Evolutionary conservation across 495 filamentous ascomycete species (phyloP).

Genomic region (Penicillium malachiteum): DNA sequence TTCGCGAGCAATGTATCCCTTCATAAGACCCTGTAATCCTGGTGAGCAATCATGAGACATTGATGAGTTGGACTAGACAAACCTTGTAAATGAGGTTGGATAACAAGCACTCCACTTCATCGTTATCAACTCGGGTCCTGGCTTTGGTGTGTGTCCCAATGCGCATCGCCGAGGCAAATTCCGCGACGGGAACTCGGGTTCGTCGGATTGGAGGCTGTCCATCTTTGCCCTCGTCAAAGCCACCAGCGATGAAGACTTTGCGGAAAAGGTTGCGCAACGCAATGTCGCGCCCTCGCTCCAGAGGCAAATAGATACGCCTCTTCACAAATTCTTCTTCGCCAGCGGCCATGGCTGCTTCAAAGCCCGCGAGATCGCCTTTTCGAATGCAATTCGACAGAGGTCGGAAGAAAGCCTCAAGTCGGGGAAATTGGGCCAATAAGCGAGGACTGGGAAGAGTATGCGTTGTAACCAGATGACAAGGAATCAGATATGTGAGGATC

Average conservation of each 20-base stretch:
- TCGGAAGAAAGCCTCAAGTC: conserved; percentile 73
- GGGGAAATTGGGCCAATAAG: conserved; percentile 73
- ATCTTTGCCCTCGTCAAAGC: conserved; percentile 72
- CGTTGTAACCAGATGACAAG: conserved; percentile 82
- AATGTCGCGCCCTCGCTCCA: conserved; percentile 90
- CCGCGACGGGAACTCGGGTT: conserved; percentile 74
- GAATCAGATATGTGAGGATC: conserved; percentile 94
- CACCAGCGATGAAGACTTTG: conserved; percentile 81
- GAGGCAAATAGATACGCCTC: conserved; percentile 90
- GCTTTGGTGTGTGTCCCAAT: conserved; percentile 52
- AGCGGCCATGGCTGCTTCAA: conserved; percentile 76
- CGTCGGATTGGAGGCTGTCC: conserved; percentile 60
- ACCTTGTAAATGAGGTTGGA: conserved; percentile 98
- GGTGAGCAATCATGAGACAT: not conserved
- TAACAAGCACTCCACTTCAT: conserved; percentile 93
- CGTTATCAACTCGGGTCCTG: conserved; percentile 68
- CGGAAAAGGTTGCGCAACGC: conserved; percentile 84
- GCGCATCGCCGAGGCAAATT: conserved; percentile 69
- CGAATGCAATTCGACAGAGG: conserved; percentile 77
- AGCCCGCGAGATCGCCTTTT: conserved; percentile 75
- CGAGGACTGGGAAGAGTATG: conserved; percentile 73
- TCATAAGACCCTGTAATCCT: conserved; percentile 75
- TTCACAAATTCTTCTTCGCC: conserved; percentile 88
- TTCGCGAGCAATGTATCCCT: conserved; percentile 94
- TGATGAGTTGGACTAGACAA: conserved; percentile 22